Conservation (phyloP, 345 rosid species). For the Citrus cavaleriei region DNA sequence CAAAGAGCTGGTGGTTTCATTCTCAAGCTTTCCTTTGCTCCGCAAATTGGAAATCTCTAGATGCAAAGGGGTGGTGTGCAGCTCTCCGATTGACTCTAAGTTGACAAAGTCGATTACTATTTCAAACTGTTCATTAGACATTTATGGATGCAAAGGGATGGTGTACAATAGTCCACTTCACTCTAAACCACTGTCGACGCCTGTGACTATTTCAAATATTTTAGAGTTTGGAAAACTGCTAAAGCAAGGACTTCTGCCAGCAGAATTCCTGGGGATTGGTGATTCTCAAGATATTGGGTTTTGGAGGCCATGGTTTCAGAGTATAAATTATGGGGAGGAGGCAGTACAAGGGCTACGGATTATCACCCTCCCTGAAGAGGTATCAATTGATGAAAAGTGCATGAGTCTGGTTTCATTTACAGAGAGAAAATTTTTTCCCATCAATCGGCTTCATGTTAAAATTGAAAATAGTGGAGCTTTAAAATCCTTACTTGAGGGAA, state of each 20-base stretch:
- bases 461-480: not conserved
- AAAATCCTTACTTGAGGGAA: not conserved
- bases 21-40: not conserved
- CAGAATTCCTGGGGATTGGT: not conserved
- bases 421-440: not conserved
- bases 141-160: not conserved
- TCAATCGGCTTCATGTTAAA: not conserved
- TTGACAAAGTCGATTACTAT: not conserved
- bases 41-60: not conserved
- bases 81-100: not conserved
- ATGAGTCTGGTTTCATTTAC: not conserved
- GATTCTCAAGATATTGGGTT: not conserved
- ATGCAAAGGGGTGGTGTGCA: not conserved
- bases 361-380: not conserved
- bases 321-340: no score
- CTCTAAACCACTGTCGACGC: not conserved
- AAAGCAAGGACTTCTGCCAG: not conserved
- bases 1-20: not conserved
- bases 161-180: not conserved
- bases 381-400: not conserved
- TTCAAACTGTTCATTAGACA: not conserved
- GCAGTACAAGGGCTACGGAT: no score
- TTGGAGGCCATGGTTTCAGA: no score
- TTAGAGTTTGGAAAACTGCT: not conserved
- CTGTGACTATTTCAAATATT: not conserved